These are phyloP conservation scores for Geotrichum aggregatum DNA, from an alignment of 1,139 yeast genomes.

Conservation along the genomic window DNA sequence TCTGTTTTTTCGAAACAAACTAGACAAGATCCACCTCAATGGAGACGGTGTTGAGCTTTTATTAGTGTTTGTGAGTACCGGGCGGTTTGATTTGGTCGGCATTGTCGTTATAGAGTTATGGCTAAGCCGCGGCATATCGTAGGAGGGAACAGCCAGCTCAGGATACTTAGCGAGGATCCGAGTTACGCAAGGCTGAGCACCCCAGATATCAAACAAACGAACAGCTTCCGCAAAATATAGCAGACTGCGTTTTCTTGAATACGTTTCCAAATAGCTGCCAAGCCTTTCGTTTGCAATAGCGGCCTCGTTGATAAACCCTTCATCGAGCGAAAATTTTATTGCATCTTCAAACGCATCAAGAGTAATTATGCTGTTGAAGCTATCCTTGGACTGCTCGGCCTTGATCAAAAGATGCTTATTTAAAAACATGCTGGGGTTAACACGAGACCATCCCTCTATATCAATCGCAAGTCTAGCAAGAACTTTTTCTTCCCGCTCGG, in stretches of 20 bases:
- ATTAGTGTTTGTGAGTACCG: background rate
- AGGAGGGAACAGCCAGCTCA: conserved; percentile 25
- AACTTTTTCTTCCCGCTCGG: conserved; percentile 25
- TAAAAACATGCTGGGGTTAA: conserved; percentile 41
- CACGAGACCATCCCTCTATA: conserved; percentile 40
- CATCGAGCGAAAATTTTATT: conserved; percentile 40
- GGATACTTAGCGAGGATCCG: conserved; percentile 28
- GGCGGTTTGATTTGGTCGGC: background rate
- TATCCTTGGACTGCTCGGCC: conserved; percentile 37
- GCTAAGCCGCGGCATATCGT: conserved; percentile 26
- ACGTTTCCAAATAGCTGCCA: conserved; percentile 45
- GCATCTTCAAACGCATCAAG: conserved; percentile 50
- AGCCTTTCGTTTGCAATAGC: conserved; percentile 47
- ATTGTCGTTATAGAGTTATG: background rate
- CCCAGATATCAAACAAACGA: conserved; percentile 37
- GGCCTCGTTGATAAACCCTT: conserved; percentile 41
- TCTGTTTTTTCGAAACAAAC: conserved; percentile 29
- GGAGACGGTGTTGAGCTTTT: conserved; percentile 27
- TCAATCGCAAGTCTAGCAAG: conserved; percentile 28
- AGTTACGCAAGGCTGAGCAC: conserved; percentile 33
- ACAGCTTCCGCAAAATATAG: conserved; percentile 34
- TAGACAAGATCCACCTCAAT: conserved; percentile 32
- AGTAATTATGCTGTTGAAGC: conserved; percentile 39
- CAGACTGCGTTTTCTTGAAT: conserved; percentile 33
- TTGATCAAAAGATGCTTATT: conserved; percentile 40